A percentile compares a stretch with the other conserved stretches of the same genome.
phyloP scores from a whole-genome alignment of 2,329 filamentous ascomycete species.

The Coniochaeta prunicola region DNA sequence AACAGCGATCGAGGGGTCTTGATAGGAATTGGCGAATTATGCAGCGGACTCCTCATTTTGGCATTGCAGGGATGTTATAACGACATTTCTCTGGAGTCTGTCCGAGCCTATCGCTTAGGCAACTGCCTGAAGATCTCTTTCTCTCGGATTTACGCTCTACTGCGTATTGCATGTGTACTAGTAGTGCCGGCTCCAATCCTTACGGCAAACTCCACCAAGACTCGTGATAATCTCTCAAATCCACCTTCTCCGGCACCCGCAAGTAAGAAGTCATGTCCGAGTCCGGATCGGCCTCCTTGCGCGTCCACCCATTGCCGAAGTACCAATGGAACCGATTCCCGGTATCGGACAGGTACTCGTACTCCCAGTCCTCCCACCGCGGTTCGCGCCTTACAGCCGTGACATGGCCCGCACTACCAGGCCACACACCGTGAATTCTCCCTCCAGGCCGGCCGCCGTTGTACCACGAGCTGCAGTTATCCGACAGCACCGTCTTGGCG shows the following conservation, averaged over 20 bases:
- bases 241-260: constrained; percentile 43
- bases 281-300: constrained; percentile 45
- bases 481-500: constrained; percentile 44
- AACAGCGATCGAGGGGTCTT: not conserved
- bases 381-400: constrained; percentile 49
- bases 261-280: constrained; percentile 60
- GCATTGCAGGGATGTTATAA: not conserved
- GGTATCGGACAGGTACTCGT: constrained; percentile 33
- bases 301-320: constrained; percentile 62
- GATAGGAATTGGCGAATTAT: not conserved
- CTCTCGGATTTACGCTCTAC: not conserved
- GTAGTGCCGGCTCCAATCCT: not conserved
- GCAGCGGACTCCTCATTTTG: not conserved
- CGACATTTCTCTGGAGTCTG: not conserved
- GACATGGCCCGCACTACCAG: constrained; percentile 57
- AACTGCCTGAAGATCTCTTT: not conserved
- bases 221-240: constrained; percentile 59
- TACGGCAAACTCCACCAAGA: constrained; percentile 52
- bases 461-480: constrained; percentile 65
- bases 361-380: constrained; percentile 49
- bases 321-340: constrained; percentile 52
- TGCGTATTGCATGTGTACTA: too few species aligned
- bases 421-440: constrained; percentile 62
- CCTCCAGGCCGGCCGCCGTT: constrained; percentile 58
- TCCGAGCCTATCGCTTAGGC: not conserved